Evolutionary conservation across 495 filamentous ascomycete species (phyloP), one percentile per base, ranked within the genome.

Genomic region (Podospora pseudopauciseta): DNA sequence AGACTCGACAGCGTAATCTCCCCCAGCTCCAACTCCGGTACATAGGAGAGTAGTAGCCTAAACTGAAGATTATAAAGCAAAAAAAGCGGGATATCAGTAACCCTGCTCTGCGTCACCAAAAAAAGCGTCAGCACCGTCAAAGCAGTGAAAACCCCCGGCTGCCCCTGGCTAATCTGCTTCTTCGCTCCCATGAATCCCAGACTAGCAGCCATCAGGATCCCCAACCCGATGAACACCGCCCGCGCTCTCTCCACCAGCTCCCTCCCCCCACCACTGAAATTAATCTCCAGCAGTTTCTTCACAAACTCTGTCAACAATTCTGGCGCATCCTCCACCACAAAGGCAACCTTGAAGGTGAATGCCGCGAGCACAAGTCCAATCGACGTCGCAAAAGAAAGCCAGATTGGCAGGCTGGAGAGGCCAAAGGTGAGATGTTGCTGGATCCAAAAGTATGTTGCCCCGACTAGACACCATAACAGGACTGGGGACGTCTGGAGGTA

Each of bases 81-180:
- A 75, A 95, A 92, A 27, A 97, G 83, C 0, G 95, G 95, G 59
- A 93, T 86, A 74, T 96, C 97, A 16, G 90, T 88, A 19, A 88
- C 85, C 61, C 91, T 86, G 5, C 92, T 92, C 79, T 99, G 93
- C 4, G 93, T 97, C 55, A 96, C 82, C 30, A 97, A 84, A 69
- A 97, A 90, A 34, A 97, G 80, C 32, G 87, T 88, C 58, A 93
- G 82, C 30, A 93, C 78, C 70, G 91, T 84, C 72, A 93, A 91
- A 49, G 92, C 65, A 7, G 77, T 79, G 9, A 73, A 70, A 61
- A 80, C 79, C 26, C 80, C 80, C 75, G 64, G 68, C 13, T 61
- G 67, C 28, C 60, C 73, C 16, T 75, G 63, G n/a, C 65, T 71
- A 18, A 70, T 71, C 23, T 68, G 71, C 7, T 70, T 61, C 32